phyloP scores from a whole-genome alignment of 768 basidiomycete species.

The Paxillus rubicundulus region DNA sequence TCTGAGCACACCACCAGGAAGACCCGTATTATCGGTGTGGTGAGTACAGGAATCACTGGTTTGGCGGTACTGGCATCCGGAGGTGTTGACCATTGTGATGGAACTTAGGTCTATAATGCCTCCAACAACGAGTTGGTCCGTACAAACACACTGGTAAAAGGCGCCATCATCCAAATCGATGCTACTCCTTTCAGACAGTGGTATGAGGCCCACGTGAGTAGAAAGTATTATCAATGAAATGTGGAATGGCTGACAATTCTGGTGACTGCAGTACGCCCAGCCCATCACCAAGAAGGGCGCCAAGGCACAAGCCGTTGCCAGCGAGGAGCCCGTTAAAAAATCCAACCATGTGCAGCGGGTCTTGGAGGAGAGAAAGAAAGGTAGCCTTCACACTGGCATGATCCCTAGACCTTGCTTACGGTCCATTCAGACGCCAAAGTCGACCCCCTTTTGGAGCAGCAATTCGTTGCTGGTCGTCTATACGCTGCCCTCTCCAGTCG shows the following conservation, averaged over 20 bases:
- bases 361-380: constrained; percentile 89
- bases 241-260: not conserved
- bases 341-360: constrained; percentile 89
- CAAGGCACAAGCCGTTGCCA: constrained; percentile 51
- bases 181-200: constrained; percentile 99
- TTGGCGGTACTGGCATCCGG: not conserved
- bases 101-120: constrained; percentile 86
- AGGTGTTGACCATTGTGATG: constrained; percentile 4
- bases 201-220: constrained; percentile 95
- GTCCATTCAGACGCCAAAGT: constrained; percentile 73
- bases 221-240: not conserved
- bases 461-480: constrained; percentile 93
- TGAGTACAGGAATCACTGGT: constrained; percentile 43
- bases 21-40: constrained; percentile 94
- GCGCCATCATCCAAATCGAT: constrained; percentile 95
- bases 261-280: constrained; percentile 74
- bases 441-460: constrained; percentile 83
- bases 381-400: constrained; percentile 38
- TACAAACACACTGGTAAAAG: constrained; percentile 98
- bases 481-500: constrained; percentile 92
- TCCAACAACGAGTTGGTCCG: constrained; percentile 99
- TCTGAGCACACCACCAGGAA: constrained; percentile 93
- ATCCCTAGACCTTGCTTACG: constrained; percentile 17
- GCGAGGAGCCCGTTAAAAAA: constrained; percentile 67
- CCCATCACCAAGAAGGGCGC: constrained; percentile 87